These are phyloP conservation scores for Salix exigua DNA, from an alignment of 345 rosid species.

Conservation along the genomic window DNA sequence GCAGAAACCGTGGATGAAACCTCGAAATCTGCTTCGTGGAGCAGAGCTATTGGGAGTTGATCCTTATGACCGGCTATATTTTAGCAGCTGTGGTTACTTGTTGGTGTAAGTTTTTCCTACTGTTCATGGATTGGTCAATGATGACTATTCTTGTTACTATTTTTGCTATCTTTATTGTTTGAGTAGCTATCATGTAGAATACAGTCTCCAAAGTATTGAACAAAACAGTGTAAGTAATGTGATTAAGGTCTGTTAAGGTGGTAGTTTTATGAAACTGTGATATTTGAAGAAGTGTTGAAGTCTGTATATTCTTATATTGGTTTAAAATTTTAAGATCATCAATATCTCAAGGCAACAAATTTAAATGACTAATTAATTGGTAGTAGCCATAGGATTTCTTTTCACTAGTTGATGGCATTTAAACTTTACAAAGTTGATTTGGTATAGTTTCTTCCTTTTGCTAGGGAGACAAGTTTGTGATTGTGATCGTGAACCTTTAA, in stretches of 20 bases:
- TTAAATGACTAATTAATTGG: background rate
- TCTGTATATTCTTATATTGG: background rate
- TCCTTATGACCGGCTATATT: constrained; percentile 67
- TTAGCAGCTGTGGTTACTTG: constrained; percentile 75
- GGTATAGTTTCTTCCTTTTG: background rate
- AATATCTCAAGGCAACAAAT: background rate
- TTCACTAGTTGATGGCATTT: background rate
- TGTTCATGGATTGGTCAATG: background rate
- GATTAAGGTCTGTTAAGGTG: too few relatives aligned
- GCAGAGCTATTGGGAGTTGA: constrained; percentile 83
- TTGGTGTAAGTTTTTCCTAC: constrained; percentile 75
- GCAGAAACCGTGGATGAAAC: constrained; percentile 50
- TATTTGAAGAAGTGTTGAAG: background rate
- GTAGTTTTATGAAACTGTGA: too few relatives aligned
- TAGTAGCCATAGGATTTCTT: background rate
- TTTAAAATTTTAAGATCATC: background rate
- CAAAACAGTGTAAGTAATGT: background rate
- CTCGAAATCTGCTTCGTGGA: constrained; percentile 65
- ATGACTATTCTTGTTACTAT: background rate
- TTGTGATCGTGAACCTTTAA: background rate
- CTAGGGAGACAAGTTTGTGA: background rate
- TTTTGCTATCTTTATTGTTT: background rate
- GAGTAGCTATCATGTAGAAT: background rate
- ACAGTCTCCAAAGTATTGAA: background rate
- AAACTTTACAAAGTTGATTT: background rate